Base-by-base conservation (phyloP, 1,284 basidiomycete genomes). In the Microbotryum scabiosae region DNA sequence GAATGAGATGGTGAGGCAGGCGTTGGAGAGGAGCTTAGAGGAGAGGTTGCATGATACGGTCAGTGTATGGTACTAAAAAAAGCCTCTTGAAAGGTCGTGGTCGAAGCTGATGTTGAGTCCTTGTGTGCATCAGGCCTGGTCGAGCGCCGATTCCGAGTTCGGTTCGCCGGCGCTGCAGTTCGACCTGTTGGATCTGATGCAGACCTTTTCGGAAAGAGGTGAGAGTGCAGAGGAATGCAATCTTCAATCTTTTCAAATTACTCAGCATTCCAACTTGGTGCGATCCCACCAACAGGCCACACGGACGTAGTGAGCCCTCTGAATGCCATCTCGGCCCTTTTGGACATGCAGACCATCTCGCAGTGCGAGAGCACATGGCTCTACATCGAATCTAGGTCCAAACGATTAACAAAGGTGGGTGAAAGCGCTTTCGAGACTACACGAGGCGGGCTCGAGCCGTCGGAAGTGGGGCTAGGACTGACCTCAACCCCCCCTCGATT, bases 281-380 rank as follows among this genome's bases (percentile, higher is more conserved):
- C n/a, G n/a, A n/a, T n/a, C n/a, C n/a, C n/a, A n/a, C 36, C 2
- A 30, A 30, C 16, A 41, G 49, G 5, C 76, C 58, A 56, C 45
- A 47, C 28, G 36, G 64, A 85, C 51, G 69, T 73, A 14, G 74
- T 76, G 5, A 78, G 82, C 57, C 78, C 86, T 1, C 83, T 89
- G 67, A 77, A 77, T 44, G 78, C 87, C 23, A 79, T 91, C 2
- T 82, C 87, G 69, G 85, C 87, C 67, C 77, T 91, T 16, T 78
- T 90, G 56, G 88, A 91, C 72, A 83, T 82, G 1, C 87, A 90
- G 67, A 89, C 88, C 10, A 85, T 91, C 65, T 74, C 78, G 1
- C 88, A 86, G 9, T 90, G 88, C 73, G 86, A 86, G 16, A 83
- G 85, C 66, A 82, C 90, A 41, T 89, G 90, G 75, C 83, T 84